A percentile compares a stretch with the other conserved stretches of the same genome.
Conservation (phyloP, 768 basidiomycete genomes). For the Boletus rex-veris region DNA sequence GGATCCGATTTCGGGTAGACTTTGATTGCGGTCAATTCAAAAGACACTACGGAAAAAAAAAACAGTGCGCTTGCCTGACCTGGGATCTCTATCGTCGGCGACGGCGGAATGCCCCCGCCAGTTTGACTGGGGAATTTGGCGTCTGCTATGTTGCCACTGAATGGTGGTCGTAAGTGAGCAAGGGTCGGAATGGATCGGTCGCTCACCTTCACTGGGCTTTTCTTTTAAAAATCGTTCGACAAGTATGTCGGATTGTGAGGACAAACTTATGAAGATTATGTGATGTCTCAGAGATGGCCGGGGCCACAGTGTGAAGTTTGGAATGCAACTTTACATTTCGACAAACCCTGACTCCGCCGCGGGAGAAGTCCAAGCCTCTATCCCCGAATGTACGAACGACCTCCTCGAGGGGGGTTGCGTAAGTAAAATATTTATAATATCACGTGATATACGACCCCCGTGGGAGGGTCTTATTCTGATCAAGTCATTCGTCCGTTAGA, state of each 20-base stretch:
- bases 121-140: constrained; percentile 30
- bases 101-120: constrained; percentile 5
- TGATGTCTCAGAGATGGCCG: background rate
- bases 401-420: background rate
- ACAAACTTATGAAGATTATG: background rate
- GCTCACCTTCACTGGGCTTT: constrained; percentile 30
- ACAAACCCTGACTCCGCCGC: background rate
- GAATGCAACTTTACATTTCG: background rate
- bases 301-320: background rate
- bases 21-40: constrained; percentile 20
- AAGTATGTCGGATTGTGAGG: background rate
- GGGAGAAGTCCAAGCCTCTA: constrained; percentile 7
- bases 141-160: background rate
- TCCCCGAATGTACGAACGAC: background rate
- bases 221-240: background rate
- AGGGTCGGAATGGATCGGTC: background rate
- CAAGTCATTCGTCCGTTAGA: constrained; percentile 2
- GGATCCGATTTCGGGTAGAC: constrained; percentile 49
- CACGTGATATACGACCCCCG: constrained; percentile 14
- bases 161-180: background rate
- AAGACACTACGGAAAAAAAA: background rate
- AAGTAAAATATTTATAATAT: background rate
- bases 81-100: constrained; percentile 42
- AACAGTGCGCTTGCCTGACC: constrained; percentile 34
- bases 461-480: constrained; percentile 15